A percentile compares a stretch with the other conserved stretches of the same genome.
Conservation (phyloP, 345 rosid species). For the Gossypium stocksii region DNA sequence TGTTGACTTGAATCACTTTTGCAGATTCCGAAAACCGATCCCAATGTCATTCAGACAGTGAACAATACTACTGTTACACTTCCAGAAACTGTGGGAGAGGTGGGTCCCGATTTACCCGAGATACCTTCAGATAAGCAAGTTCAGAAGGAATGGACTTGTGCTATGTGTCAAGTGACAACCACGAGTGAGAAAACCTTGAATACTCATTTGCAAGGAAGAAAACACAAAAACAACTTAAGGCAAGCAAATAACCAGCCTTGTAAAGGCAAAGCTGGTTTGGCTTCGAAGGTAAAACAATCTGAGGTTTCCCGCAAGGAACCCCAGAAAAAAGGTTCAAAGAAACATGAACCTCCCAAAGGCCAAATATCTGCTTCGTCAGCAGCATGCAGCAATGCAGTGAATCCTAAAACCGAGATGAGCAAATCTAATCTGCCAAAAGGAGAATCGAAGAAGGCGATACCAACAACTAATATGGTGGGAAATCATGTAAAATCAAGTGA, state of each 20-base stretch:
- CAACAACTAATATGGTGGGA: background rate
- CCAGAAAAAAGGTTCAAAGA: background rate
- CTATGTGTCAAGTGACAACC: slow-evolving; percentile 22
- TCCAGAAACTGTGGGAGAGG: slow-evolving; percentile 8
- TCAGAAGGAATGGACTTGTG: slow-evolving; percentile 31
- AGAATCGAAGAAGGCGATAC: background rate
- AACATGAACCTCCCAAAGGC: background rate
- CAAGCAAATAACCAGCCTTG: slow-evolving; percentile 18
- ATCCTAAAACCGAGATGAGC: background rate
- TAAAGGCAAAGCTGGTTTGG: background rate
- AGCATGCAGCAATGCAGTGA: background rate
- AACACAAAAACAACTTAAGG: slow-evolving; percentile 20
- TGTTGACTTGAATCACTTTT: background rate
- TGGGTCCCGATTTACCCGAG: background rate
- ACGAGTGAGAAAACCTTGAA: slow-evolving; percentile 11
- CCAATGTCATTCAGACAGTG: background rate
- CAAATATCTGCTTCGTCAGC: background rate
- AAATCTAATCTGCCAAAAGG: background rate
- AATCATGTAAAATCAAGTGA: background rate
- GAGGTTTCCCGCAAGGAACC: background rate
- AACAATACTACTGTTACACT: background rate
- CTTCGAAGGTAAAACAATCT: background rate
- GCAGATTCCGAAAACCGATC: slow-evolving; percentile 4
- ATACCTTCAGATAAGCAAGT: slow-evolving; percentile 4
- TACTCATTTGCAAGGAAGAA: slow-evolving; percentile 25